phyloP scores from a whole-genome alignment of 352 stramenopile species.

The Globisporangium paddicum region DNA sequence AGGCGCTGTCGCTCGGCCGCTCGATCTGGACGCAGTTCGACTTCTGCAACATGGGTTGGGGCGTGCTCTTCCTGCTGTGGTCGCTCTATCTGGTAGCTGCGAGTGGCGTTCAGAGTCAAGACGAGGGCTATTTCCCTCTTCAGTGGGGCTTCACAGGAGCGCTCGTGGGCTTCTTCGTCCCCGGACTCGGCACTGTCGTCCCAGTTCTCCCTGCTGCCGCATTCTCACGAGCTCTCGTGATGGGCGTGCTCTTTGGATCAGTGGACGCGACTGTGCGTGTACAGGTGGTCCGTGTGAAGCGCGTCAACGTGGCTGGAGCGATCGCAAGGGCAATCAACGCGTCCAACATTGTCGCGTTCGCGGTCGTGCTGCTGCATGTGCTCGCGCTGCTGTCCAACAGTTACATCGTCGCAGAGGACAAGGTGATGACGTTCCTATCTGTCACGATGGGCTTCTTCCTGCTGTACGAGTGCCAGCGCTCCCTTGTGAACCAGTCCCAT shows the following conservation, averaged over 20 bases:
- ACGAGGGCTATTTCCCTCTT: conserved; percentile 1
- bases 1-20: conserved; percentile 57
- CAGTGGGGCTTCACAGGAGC: not conserved
- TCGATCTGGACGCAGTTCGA: conserved; percentile 89
- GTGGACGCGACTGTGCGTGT: not conserved
- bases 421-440: conserved; percentile 68
- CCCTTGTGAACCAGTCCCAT: not conserved
- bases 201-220: conserved; percentile 9
- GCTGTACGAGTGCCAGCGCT: conserved; percentile 23
- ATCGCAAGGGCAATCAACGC: conserved; percentile 7
- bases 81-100: conserved; percentile 20
- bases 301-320: not conserved
- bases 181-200: not conserved
- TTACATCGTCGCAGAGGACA: conserved; percentile 77
- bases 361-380: conserved; percentile 54
- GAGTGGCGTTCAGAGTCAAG: not conserved
- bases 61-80: conserved; percentile 45
- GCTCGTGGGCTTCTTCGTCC: conserved; percentile 8
- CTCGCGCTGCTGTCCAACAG: conserved; percentile 78
- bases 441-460: conserved; percentile 46
- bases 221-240: conserved; percentile 8
- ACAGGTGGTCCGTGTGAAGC: not conserved
- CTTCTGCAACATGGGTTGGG: conserved; percentile 69
- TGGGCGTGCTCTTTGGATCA: conserved; percentile 3
- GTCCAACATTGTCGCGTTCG: conserved; percentile 24